These are phyloP conservation scores for Pseudevernia furfuracea DNA, from an alignment of 495 filamentous ascomycete species.

Conservation along the genomic window DNA sequence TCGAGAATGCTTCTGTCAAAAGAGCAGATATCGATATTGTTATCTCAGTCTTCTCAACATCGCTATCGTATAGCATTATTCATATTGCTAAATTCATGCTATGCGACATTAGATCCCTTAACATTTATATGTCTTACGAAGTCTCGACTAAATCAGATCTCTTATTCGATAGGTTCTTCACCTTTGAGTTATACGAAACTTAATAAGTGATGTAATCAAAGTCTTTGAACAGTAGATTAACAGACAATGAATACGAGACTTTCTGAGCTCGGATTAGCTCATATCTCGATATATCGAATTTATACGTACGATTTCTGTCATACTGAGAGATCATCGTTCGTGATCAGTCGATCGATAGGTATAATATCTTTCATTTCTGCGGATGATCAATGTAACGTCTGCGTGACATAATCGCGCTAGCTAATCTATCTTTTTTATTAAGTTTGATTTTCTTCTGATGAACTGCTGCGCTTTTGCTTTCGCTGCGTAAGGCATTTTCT, in stretches of 20 bases:
- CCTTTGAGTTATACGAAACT: too few relatives aligned
- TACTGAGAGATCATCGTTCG: too few relatives aligned
- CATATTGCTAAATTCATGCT: neutral
- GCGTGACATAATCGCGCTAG: constrained; percentile 19
- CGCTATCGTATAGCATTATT: neutral
- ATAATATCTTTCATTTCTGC: constrained; percentile 24
- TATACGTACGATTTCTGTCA: neutral
- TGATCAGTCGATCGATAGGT: constrained; percentile 17
- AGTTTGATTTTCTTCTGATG: constrained; percentile 20
- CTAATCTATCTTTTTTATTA: constrained; percentile 22
- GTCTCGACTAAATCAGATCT: neutral
- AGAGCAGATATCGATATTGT: neutral
- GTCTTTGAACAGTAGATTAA: too few relatives aligned
- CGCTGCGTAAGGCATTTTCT: too few relatives aligned
- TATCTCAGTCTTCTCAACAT: neutral
- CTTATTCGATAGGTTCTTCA: neutral
- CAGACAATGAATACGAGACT: too few relatives aligned
- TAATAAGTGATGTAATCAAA: too few relatives aligned
- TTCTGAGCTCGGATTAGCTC: too few relatives aligned
- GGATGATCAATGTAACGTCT: constrained; percentile 22
- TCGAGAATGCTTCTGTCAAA: neutral
- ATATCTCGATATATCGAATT: too few relatives aligned
- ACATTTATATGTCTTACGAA: neutral
- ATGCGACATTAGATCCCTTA: neutral
- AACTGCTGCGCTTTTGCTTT: constrained; percentile 22